Base-by-base conservation (phyloP, 805 yeast genomes). In the Kluyveromyces siamensis region DNA sequence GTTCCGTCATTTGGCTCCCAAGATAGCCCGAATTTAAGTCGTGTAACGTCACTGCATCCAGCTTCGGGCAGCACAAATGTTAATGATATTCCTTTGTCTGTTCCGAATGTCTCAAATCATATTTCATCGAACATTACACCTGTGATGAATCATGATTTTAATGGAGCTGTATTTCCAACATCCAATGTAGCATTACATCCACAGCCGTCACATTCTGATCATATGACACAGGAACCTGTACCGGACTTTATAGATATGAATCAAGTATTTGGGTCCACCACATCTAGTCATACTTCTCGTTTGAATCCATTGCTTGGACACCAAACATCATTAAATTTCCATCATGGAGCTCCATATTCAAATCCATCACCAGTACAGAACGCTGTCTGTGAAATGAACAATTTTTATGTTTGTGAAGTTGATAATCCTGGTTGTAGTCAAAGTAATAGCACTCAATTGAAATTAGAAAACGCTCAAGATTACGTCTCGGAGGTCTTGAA, bases 371-470 rank as follows among this genome's bases (percentile, higher is more conserved):
- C 30, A 9, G 17, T 14, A 2, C 39, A 44, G 33, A 44, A 40
- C 21, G 41, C 50, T 4, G 37, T 51, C 10, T 48, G 52, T 37
- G 54, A 50, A 33, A 19, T 49, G 16, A 49, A 42, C 45, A 40
- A 48, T 35, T 43, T 46, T 35, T 38, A 50, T 33, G 8, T 45
- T 11, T 50, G 50, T 39, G 27, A 40, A 11, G 25, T 21, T 13
- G 46, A 44, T 37, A n/a, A 16, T 17, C 35, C 33, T 37, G 21
- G 25, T 17, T 37, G 40, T 19, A n/a, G 25, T n/a, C 40, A 37
- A 19, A 19, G 11, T 10, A 17, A 37, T 37, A 8, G 25, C 2
- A n/a, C 18, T 19, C 40, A 37, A 37, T 3, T 37, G 40, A 37
- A 37, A 37, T 11, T 10, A 3, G 40, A 37, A 19, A 19, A 19